phyloP scores from a whole-genome alignment of 768 basidiomycete species.

The Rhodosporidiobolus odoratus region DNA sequence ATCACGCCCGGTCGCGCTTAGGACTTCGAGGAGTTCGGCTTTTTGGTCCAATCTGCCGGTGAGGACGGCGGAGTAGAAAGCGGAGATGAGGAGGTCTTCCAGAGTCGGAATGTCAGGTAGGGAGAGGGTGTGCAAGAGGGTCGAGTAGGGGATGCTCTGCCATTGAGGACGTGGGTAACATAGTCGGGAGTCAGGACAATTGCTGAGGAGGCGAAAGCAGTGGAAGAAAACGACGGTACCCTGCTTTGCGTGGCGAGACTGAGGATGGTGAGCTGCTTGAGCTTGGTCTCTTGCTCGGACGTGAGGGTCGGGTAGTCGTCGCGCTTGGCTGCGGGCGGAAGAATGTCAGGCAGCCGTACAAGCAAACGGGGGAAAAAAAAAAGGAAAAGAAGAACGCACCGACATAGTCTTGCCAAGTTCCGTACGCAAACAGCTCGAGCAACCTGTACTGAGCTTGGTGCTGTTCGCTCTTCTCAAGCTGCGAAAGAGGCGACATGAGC shows the following conservation, averaged over 20 bases:
- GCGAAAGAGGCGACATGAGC: slow-evolving; percentile 4
- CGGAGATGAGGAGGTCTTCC: slow-evolving; percentile 95
- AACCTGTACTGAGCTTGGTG: slow-evolving; percentile 60
- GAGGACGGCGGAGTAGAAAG: slow-evolving; percentile 84
- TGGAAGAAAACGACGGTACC: slow-evolving; percentile 12
- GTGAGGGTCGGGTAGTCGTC: slow-evolving; percentile 67
- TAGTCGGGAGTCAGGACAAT: slow-evolving; percentile 4
- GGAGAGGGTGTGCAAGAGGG: slow-evolving; percentile 64
- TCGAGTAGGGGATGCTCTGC: slow-evolving; percentile 71
- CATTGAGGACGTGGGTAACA: slow-evolving; percentile 40
- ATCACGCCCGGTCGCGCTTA: slow-evolving; percentile 88
- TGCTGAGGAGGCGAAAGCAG: neutral
- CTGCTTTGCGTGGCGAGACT: slow-evolving; percentile 70
- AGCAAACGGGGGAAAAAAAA: neutral
- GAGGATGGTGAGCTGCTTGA: slow-evolving; percentile 88
- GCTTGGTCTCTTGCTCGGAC: slow-evolving; percentile 69
- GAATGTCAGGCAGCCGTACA: neutral
- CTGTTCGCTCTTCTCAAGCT: slow-evolving; percentile 67
- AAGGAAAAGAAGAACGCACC: slow-evolving; percentile 51
- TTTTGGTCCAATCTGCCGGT: slow-evolving; percentile 91
- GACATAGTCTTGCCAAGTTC: slow-evolving; percentile 75
- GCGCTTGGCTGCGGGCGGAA: slow-evolving; percentile 53
- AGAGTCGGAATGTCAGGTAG: slow-evolving; percentile 77
- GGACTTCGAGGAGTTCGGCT: slow-evolving; percentile 78
- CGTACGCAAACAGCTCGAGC: slow-evolving; percentile 82